Evolutionary conservation across 305 asterid species (phyloP), one percentile per base, ranked within the genome.

Genomic region (Ruellia speciosa): DNA sequence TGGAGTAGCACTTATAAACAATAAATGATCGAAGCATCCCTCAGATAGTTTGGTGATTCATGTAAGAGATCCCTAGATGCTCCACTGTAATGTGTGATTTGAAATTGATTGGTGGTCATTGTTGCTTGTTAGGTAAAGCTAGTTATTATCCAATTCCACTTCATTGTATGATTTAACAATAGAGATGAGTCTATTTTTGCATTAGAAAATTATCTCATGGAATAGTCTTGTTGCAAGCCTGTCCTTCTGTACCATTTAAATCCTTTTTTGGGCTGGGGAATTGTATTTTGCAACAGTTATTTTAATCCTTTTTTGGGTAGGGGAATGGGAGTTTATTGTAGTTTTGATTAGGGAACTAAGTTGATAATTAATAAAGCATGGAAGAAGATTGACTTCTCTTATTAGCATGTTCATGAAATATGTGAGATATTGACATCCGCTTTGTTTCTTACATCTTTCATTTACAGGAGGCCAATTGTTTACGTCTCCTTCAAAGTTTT

Each of bases 401-500:
- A 40, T 11, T 18, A 9, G 9, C 9, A 10, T 7, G 8, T 56
- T 19, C 19, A 5, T 37, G 52, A 13, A 59, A 16, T 59, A 49
- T 35, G 24, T 18, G n/a, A 24, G 59, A 47, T 7, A 47, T 69
- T 67, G 45, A n/a, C 59, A 17, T 52, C 59, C 15, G 45, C 18
- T 62, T 67, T 52, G 40, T 57, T 56, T 18, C 50, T 63, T 43
- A 46, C 28, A 35, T 59, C 54, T 60, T 67, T 61, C 18, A 40
- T 15, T 40, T 24, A 50, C 76, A 90, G 98, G 85, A 76, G 74
- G 93, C 81, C 66, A 68, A 72, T 64, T 92, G 99, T 73, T 67
- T 92, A 60, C 94, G 92, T 56, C 79, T 92, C 48, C 72, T 86
- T 65, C 80, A 70, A 73, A 79, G 76, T 69, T 86, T 92, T 72